These are phyloP conservation scores for Tetraselmis striata DNA, from an alignment of 139 green algal genomes.

Conservation along the genomic window DNA sequence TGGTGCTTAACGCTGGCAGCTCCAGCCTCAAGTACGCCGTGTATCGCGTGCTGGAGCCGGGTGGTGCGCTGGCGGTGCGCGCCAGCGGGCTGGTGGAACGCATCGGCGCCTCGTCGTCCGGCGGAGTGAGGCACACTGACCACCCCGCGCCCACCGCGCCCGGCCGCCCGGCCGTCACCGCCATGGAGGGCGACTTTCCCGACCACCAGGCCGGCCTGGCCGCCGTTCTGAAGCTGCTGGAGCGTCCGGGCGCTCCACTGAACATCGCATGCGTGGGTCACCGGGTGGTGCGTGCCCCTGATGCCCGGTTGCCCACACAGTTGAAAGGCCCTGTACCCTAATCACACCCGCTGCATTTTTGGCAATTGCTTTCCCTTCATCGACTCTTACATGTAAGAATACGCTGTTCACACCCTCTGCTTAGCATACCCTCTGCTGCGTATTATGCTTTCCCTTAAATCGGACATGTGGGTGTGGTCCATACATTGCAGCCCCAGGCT, in stretches of 20 bases:
- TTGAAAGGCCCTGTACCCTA: too few species aligned
- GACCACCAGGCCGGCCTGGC: not conserved
- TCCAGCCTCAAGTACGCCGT: not conserved
- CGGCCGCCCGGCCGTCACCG: not conserved
- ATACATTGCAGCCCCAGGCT: too few species aligned
- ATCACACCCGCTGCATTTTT: too few species aligned
- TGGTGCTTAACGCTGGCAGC: not conserved
- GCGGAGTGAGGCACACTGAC: not conserved
- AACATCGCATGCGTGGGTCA: not conserved
- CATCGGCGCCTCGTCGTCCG: not conserved
- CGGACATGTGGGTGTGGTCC: too few species aligned
- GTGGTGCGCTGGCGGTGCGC: not conserved
- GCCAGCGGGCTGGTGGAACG: not conserved
- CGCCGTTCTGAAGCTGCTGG: not conserved
- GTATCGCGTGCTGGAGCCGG: not conserved
- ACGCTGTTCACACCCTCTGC: too few species aligned
- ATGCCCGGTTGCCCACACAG: too few species aligned
- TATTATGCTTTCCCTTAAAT: too few species aligned
- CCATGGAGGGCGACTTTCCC: not conserved
- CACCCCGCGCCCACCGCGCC: not conserved
- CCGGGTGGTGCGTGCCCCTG: not conserved
- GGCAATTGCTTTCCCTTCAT: too few species aligned
- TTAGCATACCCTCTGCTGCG: too few species aligned
- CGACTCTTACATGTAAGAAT: too few species aligned
- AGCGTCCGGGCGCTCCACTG: not conserved